Base-by-base conservation (phyloP, 2,329 filamentous ascomycete species). In the Davidsoniella virescens region DNA sequence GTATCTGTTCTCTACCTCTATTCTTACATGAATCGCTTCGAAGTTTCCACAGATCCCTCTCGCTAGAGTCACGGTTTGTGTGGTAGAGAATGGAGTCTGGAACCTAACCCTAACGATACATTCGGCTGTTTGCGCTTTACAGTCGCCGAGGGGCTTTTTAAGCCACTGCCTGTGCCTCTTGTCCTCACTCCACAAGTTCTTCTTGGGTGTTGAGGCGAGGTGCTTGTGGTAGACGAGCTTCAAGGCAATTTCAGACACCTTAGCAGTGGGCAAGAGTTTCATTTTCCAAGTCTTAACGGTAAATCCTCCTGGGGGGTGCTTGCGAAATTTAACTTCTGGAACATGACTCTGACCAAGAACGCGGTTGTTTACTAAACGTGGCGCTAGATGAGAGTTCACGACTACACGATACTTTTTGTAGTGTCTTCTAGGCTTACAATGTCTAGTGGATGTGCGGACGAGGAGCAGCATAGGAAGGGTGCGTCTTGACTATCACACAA, bases 51-150 rank as follows among this genome's bases (percentile, higher is more conserved):
- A 59, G 60, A 59, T 58, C 61, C 55, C 62, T 63, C 61, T 63
- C 65, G 63, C 67, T 66, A 64, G 65, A 60, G n/a, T 38, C 29
- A 20, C 56, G 62, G 60, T 62, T 14, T 20, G 8, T 29, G 62
- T 64, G 68, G 67, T 67, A 75, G 73, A 9, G 76, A 81, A 77
- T 71, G 70, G 70, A 67, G 70, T 67, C 82, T 80, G 86, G 84
- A 88, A 88, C 84, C 88, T 94, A 94, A 94, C 88, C 88, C 88
- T 94, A 94, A 53, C 52, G 39, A 41, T 69, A 63, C 65, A 70
- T 78, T 83, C 84, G 85, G 26, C 10, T 29, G 26, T 61, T 87
- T 84, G 78, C 78, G 77, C 71, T 72, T 36, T 75, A 49, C 47
- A 47, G 80, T 82, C 79, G 79, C 73, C 67, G 69, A 70, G 69